These are phyloP conservation scores for Babesia ovata DNA, from an alignment of 169 alveolate genomes.

Conservation along the genomic window DNA sequence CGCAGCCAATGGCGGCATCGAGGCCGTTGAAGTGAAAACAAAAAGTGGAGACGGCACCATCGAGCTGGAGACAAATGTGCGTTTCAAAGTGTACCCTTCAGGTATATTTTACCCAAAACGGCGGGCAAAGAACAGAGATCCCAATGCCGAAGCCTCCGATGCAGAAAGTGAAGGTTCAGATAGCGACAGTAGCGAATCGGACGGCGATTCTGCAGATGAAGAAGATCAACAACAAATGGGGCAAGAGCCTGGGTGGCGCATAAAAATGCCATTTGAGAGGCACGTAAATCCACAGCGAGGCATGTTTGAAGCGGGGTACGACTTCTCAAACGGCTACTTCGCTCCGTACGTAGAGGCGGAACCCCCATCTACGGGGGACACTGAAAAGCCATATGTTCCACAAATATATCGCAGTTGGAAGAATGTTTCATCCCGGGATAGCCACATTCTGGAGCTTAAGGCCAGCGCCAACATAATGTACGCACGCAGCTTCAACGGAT, in stretches of 20 bases:
- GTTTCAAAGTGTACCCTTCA: slow-evolving; percentile 56
- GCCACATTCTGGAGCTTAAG: slow-evolving; percentile 72
- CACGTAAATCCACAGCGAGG: not conserved
- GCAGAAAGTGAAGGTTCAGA: slow-evolving; percentile 1
- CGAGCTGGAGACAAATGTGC: not conserved
- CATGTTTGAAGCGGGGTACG: slow-evolving; percentile 5
- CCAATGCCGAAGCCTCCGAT: not conserved
- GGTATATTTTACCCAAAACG: slow-evolving; percentile 26
- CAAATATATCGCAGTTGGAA: not conserved
- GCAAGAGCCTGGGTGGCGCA: not conserved
- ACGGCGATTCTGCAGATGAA: not conserved
- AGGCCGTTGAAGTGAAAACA: slow-evolving; percentile 26
- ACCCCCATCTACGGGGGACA: no score
- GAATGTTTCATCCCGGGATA: slow-evolving; percentile 28
- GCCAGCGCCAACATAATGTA: slow-evolving; percentile 65
- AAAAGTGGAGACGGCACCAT: not conserved
- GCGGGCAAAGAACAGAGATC: not conserved
- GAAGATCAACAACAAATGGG: not conserved
- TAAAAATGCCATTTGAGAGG: not conserved
- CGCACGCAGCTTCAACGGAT: slow-evolving; percentile 72
- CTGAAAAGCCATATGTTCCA: no score
- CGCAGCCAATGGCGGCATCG: slow-evolving; percentile 53
- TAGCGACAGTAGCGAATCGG: not conserved
- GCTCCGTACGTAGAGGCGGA: not conserved
- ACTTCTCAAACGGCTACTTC: slow-evolving; percentile 17